Base-by-base conservation (phyloP, 2,329 filamentous ascomycete species). In the Cladophialophora exuberans region DNA sequence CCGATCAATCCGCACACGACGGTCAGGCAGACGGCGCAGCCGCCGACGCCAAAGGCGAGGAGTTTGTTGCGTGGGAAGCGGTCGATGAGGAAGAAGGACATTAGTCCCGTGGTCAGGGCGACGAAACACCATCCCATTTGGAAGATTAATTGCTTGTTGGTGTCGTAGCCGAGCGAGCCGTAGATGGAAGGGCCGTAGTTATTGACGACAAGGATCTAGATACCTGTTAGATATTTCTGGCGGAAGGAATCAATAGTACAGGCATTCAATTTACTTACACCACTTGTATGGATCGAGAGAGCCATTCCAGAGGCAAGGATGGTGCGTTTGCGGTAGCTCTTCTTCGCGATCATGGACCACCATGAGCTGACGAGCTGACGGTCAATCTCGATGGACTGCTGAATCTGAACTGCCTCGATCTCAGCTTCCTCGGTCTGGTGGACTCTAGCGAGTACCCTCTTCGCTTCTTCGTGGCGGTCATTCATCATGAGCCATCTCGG, bases 401-500 rank as follows among this genome's bases (percentile, higher is more conserved):
- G 44, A 25, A 57, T 57, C 44, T 57, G 55, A 4, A 45, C 7
- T 4, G 35, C 33, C n/a, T 57, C 55, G 10, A 46, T 13, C 3
- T 15, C 7, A 2, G 51, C 55, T 25, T 57, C 51, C 6, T 57
- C 50, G 1, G 49, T 43, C 6, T 10, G 38, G 10, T 57, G 55
- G 3, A 54, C 26, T 18, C 22, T 35, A n/a, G 23, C n/a, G 4
- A 57, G 44, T 6, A 57, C 77, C 6, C 72, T 65, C 13, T 74
- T 64, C 0, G 79, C 79, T 60, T 81, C 76, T 13, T 81, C 75
- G 56, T 81, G 77, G 5, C 74, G 71, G 31, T 80, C 81, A 65
- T 81, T 79, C 47, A 83, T 66, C 22, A 83, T 76, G 3, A 85
- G 72, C 81, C 81, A 84, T 51, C 82, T 74, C 7, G 82, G 82